Evolutionary conservation across 1,284 basidiomycete species (phyloP).

Genomic region (Blastosporella zonata): DNA sequence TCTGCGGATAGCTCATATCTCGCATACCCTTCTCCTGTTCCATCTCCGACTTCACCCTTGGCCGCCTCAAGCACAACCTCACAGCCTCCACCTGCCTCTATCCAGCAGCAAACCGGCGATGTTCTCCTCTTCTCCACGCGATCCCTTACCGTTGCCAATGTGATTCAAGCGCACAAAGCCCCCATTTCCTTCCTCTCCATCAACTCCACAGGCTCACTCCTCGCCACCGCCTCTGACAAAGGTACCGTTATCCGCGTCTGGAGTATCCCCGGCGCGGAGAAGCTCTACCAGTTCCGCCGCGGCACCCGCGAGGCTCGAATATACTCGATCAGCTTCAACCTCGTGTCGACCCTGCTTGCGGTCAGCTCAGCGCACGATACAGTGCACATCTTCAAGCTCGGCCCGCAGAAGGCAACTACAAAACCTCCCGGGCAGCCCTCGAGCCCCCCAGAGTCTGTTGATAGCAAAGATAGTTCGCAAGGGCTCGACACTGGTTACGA

Average conservation of each 20-base stretch:
- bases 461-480: conserved; percentile 56
- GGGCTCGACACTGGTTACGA: conserved; percentile 72
- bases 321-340: conserved; percentile 91
- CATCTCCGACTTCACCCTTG: conserved; percentile 69
- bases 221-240: conserved; percentile 94
- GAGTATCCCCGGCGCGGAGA: conserved; percentile 87
- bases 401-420: conserved; percentile 24
- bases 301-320: conserved; percentile 88
- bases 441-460: conserved; percentile 64
- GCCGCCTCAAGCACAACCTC: conserved; percentile 41
- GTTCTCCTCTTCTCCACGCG: conserved; percentile 93
- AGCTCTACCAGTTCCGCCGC: conserved; percentile 91
- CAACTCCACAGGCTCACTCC: conserved; percentile 85
- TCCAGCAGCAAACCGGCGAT: conserved; percentile 69
- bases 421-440: conserved; percentile 27
- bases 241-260: conserved; percentile 98
- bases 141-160: conserved; percentile 87
- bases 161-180: conserved; percentile 96
- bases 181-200: conserved; percentile 88
- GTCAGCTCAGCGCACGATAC: conserved; percentile 94
- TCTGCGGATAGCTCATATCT: conserved; percentile 96
- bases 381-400: conserved; percentile 94
- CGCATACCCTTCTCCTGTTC: conserved; percentile 93
- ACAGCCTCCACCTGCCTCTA: conserved; percentile 31
- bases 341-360: conserved; percentile 79